phyloP scores from a whole-genome alignment of 257 asterid species.

The Fraxinus quadrangulata region DNA sequence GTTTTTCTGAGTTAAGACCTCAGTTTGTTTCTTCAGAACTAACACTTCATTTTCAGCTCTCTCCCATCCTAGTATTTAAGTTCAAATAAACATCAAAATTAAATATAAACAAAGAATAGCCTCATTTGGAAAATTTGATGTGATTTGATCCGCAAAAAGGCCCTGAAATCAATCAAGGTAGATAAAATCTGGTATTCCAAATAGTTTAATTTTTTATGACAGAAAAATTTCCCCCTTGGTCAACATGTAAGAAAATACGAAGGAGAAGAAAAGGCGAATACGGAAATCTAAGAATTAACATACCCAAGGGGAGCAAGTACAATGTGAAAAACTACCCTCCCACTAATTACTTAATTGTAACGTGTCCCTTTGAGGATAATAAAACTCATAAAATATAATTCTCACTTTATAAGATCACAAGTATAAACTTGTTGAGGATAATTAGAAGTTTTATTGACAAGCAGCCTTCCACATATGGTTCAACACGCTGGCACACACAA shows the following conservation, averaged over 20 bases:
- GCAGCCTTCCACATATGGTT: conserved; percentile 10
- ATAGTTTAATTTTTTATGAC: neutral
- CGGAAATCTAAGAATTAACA: too few species aligned
- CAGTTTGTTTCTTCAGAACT: conserved; percentile 66
- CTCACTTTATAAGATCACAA: neutral
- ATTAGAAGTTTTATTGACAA: neutral
- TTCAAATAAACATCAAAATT: conserved; percentile 6
- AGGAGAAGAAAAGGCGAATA: too few species aligned
- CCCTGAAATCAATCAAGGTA: conserved; percentile 30
- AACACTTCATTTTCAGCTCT: conserved; percentile 79
- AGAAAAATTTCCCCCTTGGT: neutral
- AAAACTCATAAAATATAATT: too few species aligned
- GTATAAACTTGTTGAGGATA: neutral
- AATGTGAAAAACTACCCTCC: neutral
- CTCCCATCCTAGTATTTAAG: conserved; percentile 79
- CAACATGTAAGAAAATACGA: too few species aligned
- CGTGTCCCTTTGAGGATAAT: too few species aligned
- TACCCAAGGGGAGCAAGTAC: neutral
- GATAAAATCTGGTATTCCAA: conserved; percentile 29
- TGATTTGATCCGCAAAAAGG: neutral
- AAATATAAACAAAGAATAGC: neutral
- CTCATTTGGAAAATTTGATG: conserved; percentile 15
- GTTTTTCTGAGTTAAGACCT: conserved; percentile 53
- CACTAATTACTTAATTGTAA: neutral
- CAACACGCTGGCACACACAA: neutral